phyloP scores from a whole-genome alignment of 768 basidiomycete genomes.

The Kwoniella europaea region DNA sequence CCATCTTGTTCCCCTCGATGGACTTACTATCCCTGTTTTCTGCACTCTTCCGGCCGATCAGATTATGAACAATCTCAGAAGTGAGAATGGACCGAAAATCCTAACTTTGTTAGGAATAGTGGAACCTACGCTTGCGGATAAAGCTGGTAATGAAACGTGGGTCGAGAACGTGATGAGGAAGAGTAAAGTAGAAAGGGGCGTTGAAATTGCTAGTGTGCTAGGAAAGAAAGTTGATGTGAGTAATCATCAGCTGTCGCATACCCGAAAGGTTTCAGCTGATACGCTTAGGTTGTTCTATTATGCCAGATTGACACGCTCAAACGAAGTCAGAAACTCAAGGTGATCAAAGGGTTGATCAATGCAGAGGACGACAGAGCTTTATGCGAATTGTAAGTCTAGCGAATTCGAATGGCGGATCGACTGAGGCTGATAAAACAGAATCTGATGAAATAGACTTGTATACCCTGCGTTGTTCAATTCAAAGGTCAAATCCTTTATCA shows the following conservation, averaged over 20 bases:
- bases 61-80: conserved; percentile 30
- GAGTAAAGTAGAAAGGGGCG: conserved; percentile 22
- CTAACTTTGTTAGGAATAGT: conserved; percentile 21
- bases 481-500: conserved; percentile 14
- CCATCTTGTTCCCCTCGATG: conserved; percentile 5
- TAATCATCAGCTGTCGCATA: neutral
- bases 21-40: conserved; percentile 14
- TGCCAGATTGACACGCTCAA: conserved; percentile 19
- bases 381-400: conserved; percentile 36
- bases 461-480: conserved; percentile 37
- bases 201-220: conserved; percentile 29
- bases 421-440: neutral
- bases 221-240: conserved; percentile 37
- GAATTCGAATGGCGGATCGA: neutral
- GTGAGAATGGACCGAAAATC: conserved; percentile 8
- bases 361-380: conserved; percentile 36
- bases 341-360: conserved; percentile 34
- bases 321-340: conserved; percentile 35
- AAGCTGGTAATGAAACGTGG: conserved; percentile 24
- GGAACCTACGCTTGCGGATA: conserved; percentile 21
- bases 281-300: too few relatives aligned
- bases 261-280: neutral
- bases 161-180: conserved; percentile 26
- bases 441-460: conserved; percentile 13
- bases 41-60: conserved; percentile 13